Base-by-base conservation (phyloP, 2,329 filamentous ascomycete species). In the Penicillium brasilianum region DNA sequence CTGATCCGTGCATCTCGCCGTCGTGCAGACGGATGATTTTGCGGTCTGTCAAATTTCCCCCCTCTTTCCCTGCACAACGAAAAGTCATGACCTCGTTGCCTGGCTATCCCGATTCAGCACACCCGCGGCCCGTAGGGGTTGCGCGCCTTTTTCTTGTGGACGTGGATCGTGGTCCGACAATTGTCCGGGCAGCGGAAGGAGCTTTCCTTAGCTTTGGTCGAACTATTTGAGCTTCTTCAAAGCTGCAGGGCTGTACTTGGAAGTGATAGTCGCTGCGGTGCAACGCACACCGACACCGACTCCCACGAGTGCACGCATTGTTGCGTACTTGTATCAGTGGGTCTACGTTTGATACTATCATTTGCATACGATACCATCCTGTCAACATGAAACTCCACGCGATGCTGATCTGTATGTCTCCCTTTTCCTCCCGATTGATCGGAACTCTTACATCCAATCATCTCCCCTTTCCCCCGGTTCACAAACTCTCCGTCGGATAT, bases 331-430 rank as follows among this genome's bases (percentile, higher is more conserved):
- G 9, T 36, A 9, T 34, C 16, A 54, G 22, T 43, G 8, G 30
- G 6, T 6, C 36, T 41, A 34, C 3, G 3, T 48, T 30, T 30
- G 43, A 7, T 46, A 16, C 14, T 46, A 22, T 14, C 25, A 48
- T 48, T 48, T 13, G 10, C 14, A 28, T 28, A 13, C n/a, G 9
- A 32, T 32, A 34, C 11, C 7, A 11, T 48, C 13, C 4, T 54
- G 18, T 30, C 22, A 18, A 9, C 14, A 58, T 58, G 53, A 63
- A 43, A 32, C 28, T 65, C 14, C 43, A 58, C 5, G 37, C 55
- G 1, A 30, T 49, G 22, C 34, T 57, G 11, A 64, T 57, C 18
- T 55, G 66, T 69, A 63, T 28, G 61, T 59, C 1, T 22, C 2
- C 5, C 4, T 50, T 16, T 9, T 11, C 11, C 22, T 30, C 18